Percentiles rank a stretch among this genome's conserved stretches.
phyloP scores from a whole-genome alignment of 2,329 filamentous ascomycete genomes.

The Fusarium redolens region DNA sequence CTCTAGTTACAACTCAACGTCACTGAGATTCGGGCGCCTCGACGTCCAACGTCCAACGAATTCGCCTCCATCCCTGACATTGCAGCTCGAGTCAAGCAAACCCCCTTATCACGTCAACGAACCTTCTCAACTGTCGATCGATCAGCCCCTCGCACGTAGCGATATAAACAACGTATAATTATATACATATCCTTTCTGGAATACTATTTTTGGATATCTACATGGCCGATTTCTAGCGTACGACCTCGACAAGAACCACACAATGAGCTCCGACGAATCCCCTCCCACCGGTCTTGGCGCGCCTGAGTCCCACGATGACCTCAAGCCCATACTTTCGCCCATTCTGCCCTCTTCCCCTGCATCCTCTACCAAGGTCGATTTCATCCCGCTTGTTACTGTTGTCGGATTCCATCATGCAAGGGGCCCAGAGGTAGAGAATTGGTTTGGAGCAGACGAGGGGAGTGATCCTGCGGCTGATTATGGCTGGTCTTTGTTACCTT shows the following conservation, averaged over 20 bases:
- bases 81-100: slow-evolving; percentile 10
- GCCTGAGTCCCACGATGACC: slow-evolving; percentile 38
- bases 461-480: slow-evolving; percentile 83
- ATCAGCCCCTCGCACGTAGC: background rate
- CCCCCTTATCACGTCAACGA: slow-evolving; percentile 25
- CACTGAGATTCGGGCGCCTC: slow-evolving; percentile 9
- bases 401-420: slow-evolving; percentile 87
- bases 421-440: slow-evolving; percentile 93
- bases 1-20: background rate
- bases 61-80: background rate
- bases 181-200: background rate
- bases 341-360: slow-evolving; percentile 48
- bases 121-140: background rate
- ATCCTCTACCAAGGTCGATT: slow-evolving; percentile 53
- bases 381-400: slow-evolving; percentile 78
- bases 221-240: slow-evolving; percentile 37
- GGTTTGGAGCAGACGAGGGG: slow-evolving; percentile 82
- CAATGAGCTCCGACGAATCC: slow-evolving; percentile 48
- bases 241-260: background rate
- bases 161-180: background rate
- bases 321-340: slow-evolving; percentile 48
- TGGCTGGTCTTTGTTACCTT: slow-evolving; percentile 91
- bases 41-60: slow-evolving; percentile 22
- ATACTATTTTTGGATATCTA: slow-evolving; percentile 19
- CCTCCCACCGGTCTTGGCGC: slow-evolving; percentile 38